phyloP scores from a whole-genome alignment of 1,139 yeast genomes.

The Scheffersomyces segobiensis region DNA sequence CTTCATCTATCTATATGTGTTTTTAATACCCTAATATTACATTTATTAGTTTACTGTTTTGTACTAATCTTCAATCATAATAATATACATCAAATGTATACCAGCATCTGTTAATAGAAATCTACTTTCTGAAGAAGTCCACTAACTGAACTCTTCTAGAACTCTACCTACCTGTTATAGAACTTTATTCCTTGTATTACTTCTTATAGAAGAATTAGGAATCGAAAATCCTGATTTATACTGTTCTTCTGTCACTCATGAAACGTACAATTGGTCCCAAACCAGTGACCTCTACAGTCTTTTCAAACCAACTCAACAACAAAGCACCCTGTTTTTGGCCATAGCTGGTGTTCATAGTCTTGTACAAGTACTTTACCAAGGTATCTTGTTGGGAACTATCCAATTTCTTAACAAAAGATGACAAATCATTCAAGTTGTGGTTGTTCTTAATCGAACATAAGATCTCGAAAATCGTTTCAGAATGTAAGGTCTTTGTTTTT shows the following conservation, averaged over 20 bases:
- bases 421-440: constrained; percentile 55
- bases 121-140: not conserved
- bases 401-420: constrained; percentile 59
- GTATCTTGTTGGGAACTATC: constrained; percentile 69
- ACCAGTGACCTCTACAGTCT: constrained; percentile 80
- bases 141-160: not conserved
- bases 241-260: constrained; percentile 82
- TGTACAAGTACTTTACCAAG: constrained; percentile 81
- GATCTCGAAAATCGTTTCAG: constrained; percentile 68
- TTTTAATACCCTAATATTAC: not conserved
- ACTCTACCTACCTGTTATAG: not conserved
- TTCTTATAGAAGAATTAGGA: not conserved
- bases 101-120: not conserved
- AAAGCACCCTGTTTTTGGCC: constrained; percentile 89
- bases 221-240: constrained; percentile 20
- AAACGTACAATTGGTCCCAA: constrained; percentile 87
- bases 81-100: not conserved
- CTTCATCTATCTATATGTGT: not conserved
- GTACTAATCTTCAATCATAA: not conserved
- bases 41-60: not conserved
- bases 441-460: constrained; percentile 72
- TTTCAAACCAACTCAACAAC: constrained; percentile 89
- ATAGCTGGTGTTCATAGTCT: constrained; percentile 74
- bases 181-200: not conserved
- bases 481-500: constrained; percentile 48